A percentile compares a stretch with the other conserved stretches of the same genome.
Conservation (phyloP, 805 yeast species). For the Candida stauntonica region DNA sequence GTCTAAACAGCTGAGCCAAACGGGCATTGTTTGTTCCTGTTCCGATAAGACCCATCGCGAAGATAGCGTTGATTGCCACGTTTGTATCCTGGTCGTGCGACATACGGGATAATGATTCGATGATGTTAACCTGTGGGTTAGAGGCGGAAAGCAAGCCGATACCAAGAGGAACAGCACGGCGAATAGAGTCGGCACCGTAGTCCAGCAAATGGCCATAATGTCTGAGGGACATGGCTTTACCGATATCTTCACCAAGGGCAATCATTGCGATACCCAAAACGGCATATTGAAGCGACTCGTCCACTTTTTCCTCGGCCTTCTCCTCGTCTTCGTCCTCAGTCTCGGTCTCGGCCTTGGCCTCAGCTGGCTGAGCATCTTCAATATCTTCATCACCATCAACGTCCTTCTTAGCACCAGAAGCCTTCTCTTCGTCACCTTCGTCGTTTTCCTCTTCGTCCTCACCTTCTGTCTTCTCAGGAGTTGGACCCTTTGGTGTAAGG, state of each 20-base stretch:
- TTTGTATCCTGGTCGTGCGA: conserved; percentile 94
- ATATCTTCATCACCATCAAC: conserved; percentile 29
- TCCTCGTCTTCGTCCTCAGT: conserved; percentile 30
- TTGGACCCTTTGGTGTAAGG: conserved; percentile 67
- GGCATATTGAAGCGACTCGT: conserved; percentile 63
- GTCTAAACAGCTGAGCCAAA: conserved; percentile 91
- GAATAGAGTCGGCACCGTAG: conserved; percentile 87
- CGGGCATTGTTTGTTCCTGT: conserved; percentile 99
- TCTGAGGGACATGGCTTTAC: conserved; percentile 95
- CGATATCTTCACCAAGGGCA: conserved; percentile 97
- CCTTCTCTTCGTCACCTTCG: conserved; percentile 38
- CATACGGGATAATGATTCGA: conserved; percentile 91
- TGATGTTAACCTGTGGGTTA: conserved; percentile 94
- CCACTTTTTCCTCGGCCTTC: conserved; percentile 29
- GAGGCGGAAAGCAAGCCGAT: conserved; percentile 93
- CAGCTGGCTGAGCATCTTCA: conserved; percentile 24
- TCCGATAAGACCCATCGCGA: conserved; percentile 96
- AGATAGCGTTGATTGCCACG: conserved; percentile 92
- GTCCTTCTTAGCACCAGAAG: conserved; percentile 28
- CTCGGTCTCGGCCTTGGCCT: conserved; percentile 20
- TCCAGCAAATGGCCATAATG: conserved; percentile 98
- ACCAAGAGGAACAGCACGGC: conserved; percentile 96
- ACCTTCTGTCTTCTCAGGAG: conserved; percentile 50
- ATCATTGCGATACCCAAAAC: conserved; percentile 92
- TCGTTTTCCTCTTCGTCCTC: conserved; percentile 54